Conservation (phyloP, 306 rosid species). For the Castanea mollissima region DNA sequence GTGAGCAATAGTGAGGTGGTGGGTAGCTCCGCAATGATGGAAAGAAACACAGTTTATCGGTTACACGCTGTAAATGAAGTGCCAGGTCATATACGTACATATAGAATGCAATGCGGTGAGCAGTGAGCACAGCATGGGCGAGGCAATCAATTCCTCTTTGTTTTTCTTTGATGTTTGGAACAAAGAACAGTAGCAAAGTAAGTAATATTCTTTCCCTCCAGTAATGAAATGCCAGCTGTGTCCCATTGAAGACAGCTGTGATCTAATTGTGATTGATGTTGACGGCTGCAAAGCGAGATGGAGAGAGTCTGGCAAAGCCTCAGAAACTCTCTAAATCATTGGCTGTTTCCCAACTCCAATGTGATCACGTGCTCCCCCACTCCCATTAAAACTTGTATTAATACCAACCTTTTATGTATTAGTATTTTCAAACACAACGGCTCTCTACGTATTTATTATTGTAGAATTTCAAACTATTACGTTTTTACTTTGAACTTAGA, state of each 20-base stretch:
- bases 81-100: too few species aligned
- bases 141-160: neutral
- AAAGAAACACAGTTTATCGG: too few species aligned
- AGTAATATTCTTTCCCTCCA: conserved; percentile 32
- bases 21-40: too few species aligned
- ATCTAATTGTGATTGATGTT: conserved; percentile 11
- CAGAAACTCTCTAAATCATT: conserved; percentile 5
- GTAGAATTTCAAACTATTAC: too few species aligned
- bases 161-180: neutral
- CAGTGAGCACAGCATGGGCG: too few species aligned
- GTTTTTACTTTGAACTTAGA: too few species aligned
- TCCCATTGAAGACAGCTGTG: conserved; percentile 25
- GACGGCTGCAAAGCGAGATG: conserved; percentile 21
- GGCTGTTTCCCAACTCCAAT: conserved; percentile 14
- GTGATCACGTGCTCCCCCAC: conserved; percentile 44
- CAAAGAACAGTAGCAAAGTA: neutral
- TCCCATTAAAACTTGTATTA: neutral
- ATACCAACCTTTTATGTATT: too few species aligned
- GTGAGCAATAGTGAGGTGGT: too few species aligned
- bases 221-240: conserved; percentile 37
- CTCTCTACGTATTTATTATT: too few species aligned
- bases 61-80: too few species aligned
- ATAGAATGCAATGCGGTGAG: too few species aligned
- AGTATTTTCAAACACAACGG: too few species aligned
- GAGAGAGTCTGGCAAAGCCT: conserved; percentile 11